A percentile compares a stretch with the other conserved stretches of the same genome.
phyloP scores from a whole-genome alignment of 2,329 filamentous ascomycete genomes.

The Phyllosticta citriasiana region DNA sequence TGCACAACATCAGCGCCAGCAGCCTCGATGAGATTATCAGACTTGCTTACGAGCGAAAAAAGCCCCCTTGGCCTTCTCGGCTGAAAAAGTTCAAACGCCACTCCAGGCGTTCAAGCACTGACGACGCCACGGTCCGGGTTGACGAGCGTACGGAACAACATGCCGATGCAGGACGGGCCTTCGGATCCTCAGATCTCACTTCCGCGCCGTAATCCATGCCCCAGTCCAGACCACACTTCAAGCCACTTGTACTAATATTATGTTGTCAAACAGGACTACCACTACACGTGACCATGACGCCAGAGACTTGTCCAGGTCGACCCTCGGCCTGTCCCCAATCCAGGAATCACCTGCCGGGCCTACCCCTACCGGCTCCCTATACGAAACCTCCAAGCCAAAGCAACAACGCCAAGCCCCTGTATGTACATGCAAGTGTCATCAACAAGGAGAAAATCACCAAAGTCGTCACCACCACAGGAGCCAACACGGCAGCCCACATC shows the following conservation, averaged over 20 bases:
- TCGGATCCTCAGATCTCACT: slow-evolving; percentile 9
- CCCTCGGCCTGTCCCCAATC: not conserved
- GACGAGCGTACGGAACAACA: slow-evolving; percentile 6
- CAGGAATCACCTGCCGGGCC: not conserved
- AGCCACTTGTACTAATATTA: slow-evolving; percentile 7
- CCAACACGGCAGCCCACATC: not conserved
- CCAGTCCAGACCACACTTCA: slow-evolving; percentile 8
- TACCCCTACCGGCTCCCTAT: not conserved
- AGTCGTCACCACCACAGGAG: not conserved
- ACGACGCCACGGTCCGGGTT: not conserved
- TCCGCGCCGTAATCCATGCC: slow-evolving; percentile 8
- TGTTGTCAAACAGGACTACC: slow-evolving; percentile 2
- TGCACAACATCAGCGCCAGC: not conserved
- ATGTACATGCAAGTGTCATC: not conserved
- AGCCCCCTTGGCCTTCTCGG: not conserved
- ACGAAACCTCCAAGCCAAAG: not conserved
- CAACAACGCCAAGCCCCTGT: not conserved
- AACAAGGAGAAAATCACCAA: not conserved
- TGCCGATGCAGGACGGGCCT: slow-evolving; percentile 9
- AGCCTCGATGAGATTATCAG: not conserved
- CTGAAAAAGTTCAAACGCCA: slow-evolving; percentile 3
- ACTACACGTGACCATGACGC: not conserved
- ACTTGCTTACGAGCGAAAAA: not conserved
- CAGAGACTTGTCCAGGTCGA: not conserved
- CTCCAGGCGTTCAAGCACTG: slow-evolving; percentile 1